These are phyloP conservation scores for Brassica carinata DNA, from an alignment of 345 rosid species.

Conservation along the genomic window DNA sequence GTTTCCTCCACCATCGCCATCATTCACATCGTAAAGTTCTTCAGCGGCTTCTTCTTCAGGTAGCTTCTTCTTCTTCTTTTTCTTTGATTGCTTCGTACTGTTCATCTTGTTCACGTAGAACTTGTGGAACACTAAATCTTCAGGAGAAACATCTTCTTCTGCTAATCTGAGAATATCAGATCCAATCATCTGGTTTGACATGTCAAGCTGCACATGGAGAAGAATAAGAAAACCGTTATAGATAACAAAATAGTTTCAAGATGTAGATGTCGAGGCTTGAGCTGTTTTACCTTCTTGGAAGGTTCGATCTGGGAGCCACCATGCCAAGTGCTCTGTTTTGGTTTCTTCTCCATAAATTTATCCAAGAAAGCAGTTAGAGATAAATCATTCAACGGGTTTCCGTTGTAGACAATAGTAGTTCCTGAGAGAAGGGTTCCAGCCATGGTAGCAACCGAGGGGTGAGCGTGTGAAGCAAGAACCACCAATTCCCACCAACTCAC, in stretches of 20 bases:
- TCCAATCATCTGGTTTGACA: constrained; percentile 76
- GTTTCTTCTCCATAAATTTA: constrained; percentile 98
- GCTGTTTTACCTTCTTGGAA: constrained; percentile 70
- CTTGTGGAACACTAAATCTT: constrained; percentile 93
- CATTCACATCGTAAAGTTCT: constrained; percentile 66
- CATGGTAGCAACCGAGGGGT: constrained; percentile 98
- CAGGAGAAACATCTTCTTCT: constrained; percentile 87
- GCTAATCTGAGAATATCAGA: constrained; percentile 80
- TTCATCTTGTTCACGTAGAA: constrained; percentile 83
- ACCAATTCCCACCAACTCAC: constrained; percentile 93
- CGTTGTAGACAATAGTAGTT: constrained; percentile 82
- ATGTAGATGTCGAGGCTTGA: constrained; percentile 1
- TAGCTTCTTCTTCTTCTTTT: constrained; percentile 80
- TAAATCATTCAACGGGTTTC: constrained; percentile 78
- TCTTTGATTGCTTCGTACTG: constrained; percentile 62
- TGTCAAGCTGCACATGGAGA: constrained; percentile 61
- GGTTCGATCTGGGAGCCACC: constrained; percentile 99
- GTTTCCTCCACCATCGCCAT: constrained; percentile 53
- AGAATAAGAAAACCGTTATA: background rate
- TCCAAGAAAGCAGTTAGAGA: constrained; percentile 83
- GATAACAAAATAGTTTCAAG: constrained; percentile 9
- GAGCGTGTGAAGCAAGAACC: constrained; percentile 84
- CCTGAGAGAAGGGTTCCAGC: constrained; percentile 93
- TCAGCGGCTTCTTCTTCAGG: constrained; percentile 77
- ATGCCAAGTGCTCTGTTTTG: constrained; percentile 82